Percentiles rank a stretch among this genome's conserved stretches.
phyloP scores from a whole-genome alignment of 2,329 filamentous ascomycete genomes.

The Pseudogymnoascus destructans region DNA sequence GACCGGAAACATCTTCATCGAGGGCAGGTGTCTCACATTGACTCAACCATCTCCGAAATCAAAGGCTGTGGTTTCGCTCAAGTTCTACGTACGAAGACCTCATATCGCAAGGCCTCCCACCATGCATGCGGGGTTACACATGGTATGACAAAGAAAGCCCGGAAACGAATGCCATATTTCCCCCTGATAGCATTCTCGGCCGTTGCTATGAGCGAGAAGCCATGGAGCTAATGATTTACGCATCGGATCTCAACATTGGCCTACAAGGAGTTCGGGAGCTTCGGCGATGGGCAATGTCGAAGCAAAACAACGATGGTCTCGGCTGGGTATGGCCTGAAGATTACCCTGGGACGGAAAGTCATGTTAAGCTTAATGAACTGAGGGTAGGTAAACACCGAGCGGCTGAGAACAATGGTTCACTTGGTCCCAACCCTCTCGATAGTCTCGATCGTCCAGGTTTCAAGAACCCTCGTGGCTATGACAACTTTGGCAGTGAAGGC shows the following conservation, averaged over 20 bases:
- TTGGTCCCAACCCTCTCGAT: neutral
- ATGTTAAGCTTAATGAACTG: neutral
- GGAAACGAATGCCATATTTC: neutral
- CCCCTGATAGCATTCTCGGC: neutral
- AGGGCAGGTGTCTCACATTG: conserved; percentile 1
- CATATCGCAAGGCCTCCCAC: neutral
- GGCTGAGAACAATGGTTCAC: neutral
- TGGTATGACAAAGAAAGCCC: conserved; percentile 5
- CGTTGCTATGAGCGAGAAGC: conserved; percentile 1
- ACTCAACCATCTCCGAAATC: neutral
- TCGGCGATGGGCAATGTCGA: neutral
- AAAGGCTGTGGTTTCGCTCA: neutral
- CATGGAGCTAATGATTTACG: neutral
- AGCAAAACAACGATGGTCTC: neutral
- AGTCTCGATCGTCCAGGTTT: neutral
- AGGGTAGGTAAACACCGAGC: neutral
- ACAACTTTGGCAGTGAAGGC: neutral
- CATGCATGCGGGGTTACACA: neutral
- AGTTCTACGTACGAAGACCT: neutral
- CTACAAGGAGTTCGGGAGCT: neutral
- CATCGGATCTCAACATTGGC: conserved; percentile 4
- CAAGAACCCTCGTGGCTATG: neutral
- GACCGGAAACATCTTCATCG: neutral
- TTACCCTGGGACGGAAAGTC: neutral
- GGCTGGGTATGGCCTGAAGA: neutral